These are phyloP conservation scores for Ceratocystis destructans DNA, from an alignment of 2,329 filamentous ascomycete species.

Conservation along the genomic window DNA sequence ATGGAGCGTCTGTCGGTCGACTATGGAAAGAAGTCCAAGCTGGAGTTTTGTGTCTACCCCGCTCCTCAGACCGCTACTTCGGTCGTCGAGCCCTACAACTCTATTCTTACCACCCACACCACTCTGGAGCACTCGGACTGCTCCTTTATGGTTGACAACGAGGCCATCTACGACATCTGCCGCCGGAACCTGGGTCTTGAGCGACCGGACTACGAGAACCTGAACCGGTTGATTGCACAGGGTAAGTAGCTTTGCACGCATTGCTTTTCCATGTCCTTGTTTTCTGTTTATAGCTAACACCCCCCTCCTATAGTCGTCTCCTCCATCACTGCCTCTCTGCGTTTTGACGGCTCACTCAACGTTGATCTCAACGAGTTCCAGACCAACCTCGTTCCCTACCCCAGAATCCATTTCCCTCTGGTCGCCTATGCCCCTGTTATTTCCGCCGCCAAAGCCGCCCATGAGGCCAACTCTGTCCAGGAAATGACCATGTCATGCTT, in stretches of 20 bases:
- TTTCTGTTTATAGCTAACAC: slow-evolving; percentile 22
- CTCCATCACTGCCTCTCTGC: slow-evolving; percentile 94
- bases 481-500: slow-evolving; percentile 99
- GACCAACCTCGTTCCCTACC: slow-evolving; percentile 98
- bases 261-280: not conserved
- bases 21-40: slow-evolving; percentile 99
- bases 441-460: slow-evolving; percentile 85
- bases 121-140: slow-evolving; percentile 99
- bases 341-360: slow-evolving; percentile 97
- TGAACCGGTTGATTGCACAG: slow-evolving; percentile 97
- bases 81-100: slow-evolving; percentile 99
- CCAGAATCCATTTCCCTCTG: slow-evolving; percentile 97
- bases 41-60: slow-evolving; percentile 98
- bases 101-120: slow-evolving; percentile 96
- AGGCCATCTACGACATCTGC: slow-evolving; percentile 99
- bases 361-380: slow-evolving; percentile 99
- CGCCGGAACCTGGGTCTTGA: slow-evolving; percentile 92
- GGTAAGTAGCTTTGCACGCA: slow-evolving; percentile 35
- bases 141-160: slow-evolving; percentile 99
- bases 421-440: slow-evolving; percentile 92
- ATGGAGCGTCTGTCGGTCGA: slow-evolving; percentile 99
- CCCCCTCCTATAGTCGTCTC: slow-evolving; percentile 59
- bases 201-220: slow-evolving; percentile 95
- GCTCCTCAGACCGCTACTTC: slow-evolving; percentile 94
- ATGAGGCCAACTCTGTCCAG: slow-evolving; percentile 95